Base-by-base conservation (phyloP, 208 protist species). In the Acanthamoeba culbertsoni region DNA sequence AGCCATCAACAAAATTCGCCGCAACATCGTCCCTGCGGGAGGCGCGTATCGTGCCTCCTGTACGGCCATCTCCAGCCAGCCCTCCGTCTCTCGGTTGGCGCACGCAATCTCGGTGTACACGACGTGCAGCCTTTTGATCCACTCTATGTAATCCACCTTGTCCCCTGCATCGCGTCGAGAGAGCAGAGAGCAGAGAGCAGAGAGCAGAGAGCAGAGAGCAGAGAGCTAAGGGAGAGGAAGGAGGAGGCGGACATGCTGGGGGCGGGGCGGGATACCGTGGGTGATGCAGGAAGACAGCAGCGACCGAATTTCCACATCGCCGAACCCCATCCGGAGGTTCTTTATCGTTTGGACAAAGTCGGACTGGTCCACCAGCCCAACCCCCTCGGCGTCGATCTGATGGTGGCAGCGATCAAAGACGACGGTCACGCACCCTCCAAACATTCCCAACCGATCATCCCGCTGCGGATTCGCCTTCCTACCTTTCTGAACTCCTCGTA, bases 121-220 rank as follows among this genome's bases (percentile, higher is more conserved):
- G 55, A 55, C 31, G 43, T 84, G 73, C 26, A 84, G 73, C 73
- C n/a, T 84, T 16, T 84, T 84, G 45, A 84, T 84, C 73, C 73
- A 84, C 73, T 84, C 73, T 5, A 37, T 37, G 12, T 84, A 84
- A 28, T 84, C 55, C n/a, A 84, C 45, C 73, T 55, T n/a, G 73
- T 57, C 23, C 26, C 33, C 73, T 84, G 16, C 28, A 68, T 55
- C 48, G 18, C 18, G 48, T n/a, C n/a, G n/a, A n/a, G n/a, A n/a
- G n/a, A n/a, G n/a, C n/a, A n/a, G n/a, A n/a, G n/a, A n/a, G n/a
- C n/a, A n/a, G n/a, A n/a, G n/a, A n/a, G n/a, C n/a, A n/a, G n/a
- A n/a, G n/a, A n/a, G n/a, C n/a, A n/a, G n/a, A n/a, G n/a, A n/a
- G n/a, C n/a, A n/a, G n/a, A n/a, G n/a, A n/a, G n/a, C n/a, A n/a